Evolutionary conservation across 1,139 yeast species (phyloP), one percentile per base, ranked within the genome.

Genomic region (Lodderomyces pseudojiufengensis): DNA sequence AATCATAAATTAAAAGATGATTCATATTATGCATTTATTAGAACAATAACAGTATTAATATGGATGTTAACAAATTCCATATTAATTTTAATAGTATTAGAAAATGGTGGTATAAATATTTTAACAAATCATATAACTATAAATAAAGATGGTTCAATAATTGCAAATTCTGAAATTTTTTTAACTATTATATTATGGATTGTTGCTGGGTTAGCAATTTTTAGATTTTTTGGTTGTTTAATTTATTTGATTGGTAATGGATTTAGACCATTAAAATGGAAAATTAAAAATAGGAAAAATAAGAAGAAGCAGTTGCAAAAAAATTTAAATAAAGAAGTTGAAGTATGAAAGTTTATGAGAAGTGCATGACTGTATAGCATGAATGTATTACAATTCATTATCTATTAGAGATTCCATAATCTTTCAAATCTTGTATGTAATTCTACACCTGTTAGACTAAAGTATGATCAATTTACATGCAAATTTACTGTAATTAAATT

Each of bases 101-200:
- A 68, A 35, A 59, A 64, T 5, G 73, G 66, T 9, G 75, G 75
- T 2, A 57, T 66, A 7, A 58, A 50, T 31, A 54, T 61, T 10
- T 54, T 65, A 20, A 51, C 59, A 2, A 36, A 41, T 7, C 26
- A 32, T 8, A 40, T 41, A 9, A 45, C 40, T 12, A 48, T 45
- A 12, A 53, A 59, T 37, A 39, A 45, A 3, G 64, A 59, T 38
- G 59, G 59, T 2, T 57, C 64, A 10, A 59, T 65, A 36, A 48
- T 57, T 29, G 64, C 65, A 29, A 66, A 68, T 47, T 58, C 74
- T 7, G 59, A 65, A 38, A 48, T 58, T 3, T 70, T 70, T 46
- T 66, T 70, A 51, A 57, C 72, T 15, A 63, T 69, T 40, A 69
- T 70, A 39, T 65, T 70, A 51, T 70, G 76, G 76, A 58, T 68